Evolutionary conservation across 768 basidiomycete species (phyloP).

Genomic region (Tephrocybe rancida): DNA sequence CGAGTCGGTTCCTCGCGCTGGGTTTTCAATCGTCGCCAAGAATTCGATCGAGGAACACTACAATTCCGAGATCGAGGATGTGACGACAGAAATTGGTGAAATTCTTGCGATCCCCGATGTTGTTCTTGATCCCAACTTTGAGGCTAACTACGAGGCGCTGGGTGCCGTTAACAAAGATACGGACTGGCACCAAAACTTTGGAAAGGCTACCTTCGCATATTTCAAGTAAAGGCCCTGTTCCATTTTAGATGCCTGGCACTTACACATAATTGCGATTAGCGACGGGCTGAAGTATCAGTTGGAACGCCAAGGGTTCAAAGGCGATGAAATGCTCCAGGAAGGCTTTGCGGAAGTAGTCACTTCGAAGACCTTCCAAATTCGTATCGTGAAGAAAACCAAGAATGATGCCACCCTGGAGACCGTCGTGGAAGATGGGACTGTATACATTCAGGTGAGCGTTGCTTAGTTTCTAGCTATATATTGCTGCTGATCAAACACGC

Average conservation of each 20-base stretch:
- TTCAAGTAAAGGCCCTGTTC: slow-evolving; percentile 23
- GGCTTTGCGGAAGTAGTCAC: slow-evolving; percentile 35
- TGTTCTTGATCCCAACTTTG: slow-evolving; percentile 40
- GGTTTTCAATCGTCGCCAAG: slow-evolving; percentile 29
- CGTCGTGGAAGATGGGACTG: slow-evolving; percentile 34
- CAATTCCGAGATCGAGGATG: slow-evolving; percentile 27
- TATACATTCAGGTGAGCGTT: slow-evolving; percentile 37
- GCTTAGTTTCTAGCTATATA: neutral
- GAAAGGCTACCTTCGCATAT: slow-evolving; percentile 25
- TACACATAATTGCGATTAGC: slow-evolving; percentile 10
- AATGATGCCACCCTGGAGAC: slow-evolving; percentile 29
- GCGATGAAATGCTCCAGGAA: slow-evolving; percentile 43
- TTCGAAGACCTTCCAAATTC: slow-evolving; percentile 38
- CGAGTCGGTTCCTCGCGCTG: slow-evolving; percentile 32
- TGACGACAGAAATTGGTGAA: slow-evolving; percentile 28
- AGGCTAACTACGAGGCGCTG: slow-evolving; percentile 31
- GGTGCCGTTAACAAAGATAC: slow-evolving; percentile 25
- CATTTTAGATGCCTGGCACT: neutral
- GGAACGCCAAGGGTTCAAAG: slow-evolving; percentile 34
- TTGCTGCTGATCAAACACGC: neutral
- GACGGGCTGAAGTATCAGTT: slow-evolving; percentile 34
- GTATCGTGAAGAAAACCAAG: slow-evolving; percentile 34
- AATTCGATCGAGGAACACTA: slow-evolving; percentile 33
- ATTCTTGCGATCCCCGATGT: slow-evolving; percentile 33
- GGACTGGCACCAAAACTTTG: slow-evolving; percentile 30